These are phyloP conservation scores for Digitaria exilis DNA, from an alignment of 202 grass and related monocot species.

Conservation along the genomic window DNA sequence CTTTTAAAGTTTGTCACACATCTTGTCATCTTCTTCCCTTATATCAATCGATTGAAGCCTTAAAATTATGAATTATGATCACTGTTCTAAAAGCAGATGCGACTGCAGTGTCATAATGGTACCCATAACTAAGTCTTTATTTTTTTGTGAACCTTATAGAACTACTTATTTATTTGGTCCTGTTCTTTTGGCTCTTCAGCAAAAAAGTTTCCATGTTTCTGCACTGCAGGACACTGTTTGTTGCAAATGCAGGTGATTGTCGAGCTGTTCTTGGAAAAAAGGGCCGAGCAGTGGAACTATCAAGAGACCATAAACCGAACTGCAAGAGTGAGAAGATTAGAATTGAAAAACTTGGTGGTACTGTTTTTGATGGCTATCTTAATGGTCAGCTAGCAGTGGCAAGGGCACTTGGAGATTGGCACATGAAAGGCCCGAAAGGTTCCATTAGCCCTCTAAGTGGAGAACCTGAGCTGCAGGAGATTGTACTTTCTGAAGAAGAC, in stretches of 20 bases:
- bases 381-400: slow-evolving; percentile 82
- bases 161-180: no score
- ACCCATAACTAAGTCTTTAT: background rate
- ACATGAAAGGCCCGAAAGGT: slow-evolving; percentile 74
- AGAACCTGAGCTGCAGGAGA: slow-evolving; percentile 76
- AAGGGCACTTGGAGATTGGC: slow-evolving; percentile 84
- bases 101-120: background rate
- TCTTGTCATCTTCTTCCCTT: background rate
- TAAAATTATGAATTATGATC: background rate
- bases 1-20: background rate
- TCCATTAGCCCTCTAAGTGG: slow-evolving; percentile 59
- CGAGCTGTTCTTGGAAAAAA: slow-evolving; percentile 76
- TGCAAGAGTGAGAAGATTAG: slow-evolving; percentile 62
- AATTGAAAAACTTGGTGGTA: slow-evolving; percentile 76
- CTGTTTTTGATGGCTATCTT: slow-evolving; percentile 70
- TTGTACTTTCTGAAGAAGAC: slow-evolving; percentile 62
- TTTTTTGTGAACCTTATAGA: no score
- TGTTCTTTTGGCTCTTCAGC: no score
- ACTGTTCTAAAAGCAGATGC: background rate
- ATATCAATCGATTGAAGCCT: background rate
- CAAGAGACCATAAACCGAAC: slow-evolving; percentile 76
- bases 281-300: slow-evolving; percentile 71
- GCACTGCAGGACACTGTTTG: slow-evolving; percentile 57
- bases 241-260: slow-evolving; percentile 86
- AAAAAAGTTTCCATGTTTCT: no score